Conservation (phyloP, 1,284 basidiomycete species). For the Moesziomyces sp. region DNA sequence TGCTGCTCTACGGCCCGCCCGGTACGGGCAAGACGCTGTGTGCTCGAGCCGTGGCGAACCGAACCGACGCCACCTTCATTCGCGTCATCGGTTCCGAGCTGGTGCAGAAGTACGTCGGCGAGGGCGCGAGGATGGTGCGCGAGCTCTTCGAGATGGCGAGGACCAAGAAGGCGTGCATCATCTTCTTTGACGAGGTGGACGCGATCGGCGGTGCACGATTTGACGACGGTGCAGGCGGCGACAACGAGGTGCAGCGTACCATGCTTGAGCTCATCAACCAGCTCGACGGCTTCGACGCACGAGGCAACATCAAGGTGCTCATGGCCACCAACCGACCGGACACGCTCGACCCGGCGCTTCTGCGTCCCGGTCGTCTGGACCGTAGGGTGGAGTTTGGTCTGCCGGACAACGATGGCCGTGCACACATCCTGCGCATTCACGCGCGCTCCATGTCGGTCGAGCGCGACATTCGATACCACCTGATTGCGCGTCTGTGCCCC, state of each 20-base stretch:
- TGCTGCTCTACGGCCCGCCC: conserved; percentile 92
- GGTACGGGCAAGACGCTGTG: conserved; percentile 99
- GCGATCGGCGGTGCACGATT: conserved; percentile 99
- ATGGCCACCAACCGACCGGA: conserved; percentile 99
- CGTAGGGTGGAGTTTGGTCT: conserved; percentile 94
- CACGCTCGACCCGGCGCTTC: conserved; percentile 94
- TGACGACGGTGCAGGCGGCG: conserved; percentile 97
- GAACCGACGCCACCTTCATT: conserved; percentile 99
- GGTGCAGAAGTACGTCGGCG: conserved; percentile 99
- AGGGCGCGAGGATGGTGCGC: conserved; percentile 98
- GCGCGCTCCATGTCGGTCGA: conserved; percentile 96
- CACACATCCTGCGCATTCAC: conserved; percentile 96
- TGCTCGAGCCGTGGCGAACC: conserved; percentile 96
- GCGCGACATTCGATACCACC: conserved; percentile 94
- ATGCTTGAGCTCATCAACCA: conserved; percentile 99
- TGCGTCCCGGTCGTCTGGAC: conserved; percentile 95
- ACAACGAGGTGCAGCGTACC: conserved; percentile 99
- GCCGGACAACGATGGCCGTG: conserved; percentile 94
- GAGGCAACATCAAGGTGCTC: conserved; percentile 99
- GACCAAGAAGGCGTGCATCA: conserved; percentile 98
- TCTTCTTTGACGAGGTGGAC: conserved; percentile 99
- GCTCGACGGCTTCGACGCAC: conserved; percentile 95
- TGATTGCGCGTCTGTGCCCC: conserved; percentile 95
- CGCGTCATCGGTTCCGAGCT: conserved; percentile 98
- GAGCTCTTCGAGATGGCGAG: conserved; percentile 99